phyloP scores from a whole-genome alignment of 129 eudicot species.

The Cynara cardunculus region DNA sequence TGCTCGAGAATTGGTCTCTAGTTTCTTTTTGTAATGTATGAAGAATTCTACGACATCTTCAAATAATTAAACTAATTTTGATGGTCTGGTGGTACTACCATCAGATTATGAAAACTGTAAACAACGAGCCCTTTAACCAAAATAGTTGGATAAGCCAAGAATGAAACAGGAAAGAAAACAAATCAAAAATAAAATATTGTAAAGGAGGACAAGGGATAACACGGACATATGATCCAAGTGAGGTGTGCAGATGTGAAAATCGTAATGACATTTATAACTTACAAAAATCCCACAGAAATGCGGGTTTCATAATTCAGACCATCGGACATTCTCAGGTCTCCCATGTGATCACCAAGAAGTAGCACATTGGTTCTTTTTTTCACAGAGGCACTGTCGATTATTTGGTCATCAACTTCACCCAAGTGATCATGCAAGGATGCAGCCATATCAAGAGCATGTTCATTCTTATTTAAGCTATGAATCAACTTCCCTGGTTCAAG shows the following conservation, averaged over 20 bases:
- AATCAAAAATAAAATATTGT: not conserved
- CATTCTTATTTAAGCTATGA: slow-evolving; percentile 84
- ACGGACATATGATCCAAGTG: not conserved
- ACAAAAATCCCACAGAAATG: slow-evolving; percentile 88
- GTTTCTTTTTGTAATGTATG: not conserved
- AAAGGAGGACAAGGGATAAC: not conserved
- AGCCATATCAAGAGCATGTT: slow-evolving; percentile 96
- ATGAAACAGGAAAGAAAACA: not conserved
- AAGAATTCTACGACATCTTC: not conserved
- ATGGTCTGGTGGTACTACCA: not conserved
- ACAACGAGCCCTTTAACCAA: not conserved
- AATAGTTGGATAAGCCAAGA: not conserved
- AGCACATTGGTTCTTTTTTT: slow-evolving; percentile 75
- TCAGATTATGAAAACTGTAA: not conserved
- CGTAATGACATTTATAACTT: slow-evolving; percentile 28
- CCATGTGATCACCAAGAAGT: slow-evolving; percentile 90
- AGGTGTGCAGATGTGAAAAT: not conserved
- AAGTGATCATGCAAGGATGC: slow-evolving; percentile 66
- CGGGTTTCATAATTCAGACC: slow-evolving; percentile 71
- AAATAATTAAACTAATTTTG: not conserved
- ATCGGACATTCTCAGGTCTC: slow-evolving; percentile 93
- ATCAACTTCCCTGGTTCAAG: slow-evolving; percentile 65
- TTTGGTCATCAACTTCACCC: slow-evolving; percentile 49
- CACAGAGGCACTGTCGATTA: slow-evolving; percentile 45
- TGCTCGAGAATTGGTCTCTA: not conserved